Evolutionary conservation across 2,329 filamentous ascomycete species (phyloP).

Genomic region (Ascochyta fabae): DNA sequence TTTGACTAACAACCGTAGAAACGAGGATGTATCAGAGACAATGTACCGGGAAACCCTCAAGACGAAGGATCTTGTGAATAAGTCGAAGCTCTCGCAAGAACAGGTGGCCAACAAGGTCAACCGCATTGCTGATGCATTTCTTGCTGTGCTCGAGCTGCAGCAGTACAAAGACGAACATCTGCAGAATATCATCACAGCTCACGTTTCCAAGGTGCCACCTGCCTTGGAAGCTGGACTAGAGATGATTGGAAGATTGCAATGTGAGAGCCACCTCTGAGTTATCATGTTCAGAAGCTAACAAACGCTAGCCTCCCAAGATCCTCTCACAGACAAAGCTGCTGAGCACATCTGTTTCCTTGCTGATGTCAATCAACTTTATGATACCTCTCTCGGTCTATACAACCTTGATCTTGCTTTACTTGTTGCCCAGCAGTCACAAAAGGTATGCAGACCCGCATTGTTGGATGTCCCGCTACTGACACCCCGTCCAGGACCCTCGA

Average conservation of each 20-base stretch:
- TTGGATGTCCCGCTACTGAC: not conserved
- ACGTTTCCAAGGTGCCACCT: slow-evolving; percentile 91
- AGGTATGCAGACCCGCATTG: slow-evolving; percentile 51
- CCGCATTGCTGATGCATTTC: slow-evolving; percentile 82
- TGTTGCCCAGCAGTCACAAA: slow-evolving; percentile 94
- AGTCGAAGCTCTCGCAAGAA: slow-evolving; percentile 26
- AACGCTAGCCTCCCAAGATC: slow-evolving; percentile 47
- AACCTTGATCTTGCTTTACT: slow-evolving; percentile 87
- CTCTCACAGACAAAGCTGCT: slow-evolving; percentile 82
- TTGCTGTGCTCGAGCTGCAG: slow-evolving; percentile 67
- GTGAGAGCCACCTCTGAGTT: slow-evolving; percentile 34
- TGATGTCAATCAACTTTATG: slow-evolving; percentile 90
- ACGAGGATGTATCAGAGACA: slow-evolving; percentile 91
- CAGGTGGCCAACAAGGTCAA: slow-evolving; percentile 73
- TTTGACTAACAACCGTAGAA: slow-evolving; percentile 51
- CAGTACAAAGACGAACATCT: slow-evolving; percentile 66
- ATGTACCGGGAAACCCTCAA: slow-evolving; percentile 90
- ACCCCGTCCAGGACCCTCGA: slow-evolving; percentile 69
- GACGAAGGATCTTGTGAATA: slow-evolving; percentile 29
- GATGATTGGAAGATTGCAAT: slow-evolving; percentile 75
- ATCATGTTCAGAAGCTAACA: slow-evolving; percentile 8
- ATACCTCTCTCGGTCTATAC: slow-evolving; percentile 88
- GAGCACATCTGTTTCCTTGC: slow-evolving; percentile 98
- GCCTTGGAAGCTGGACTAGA: slow-evolving; percentile 84
- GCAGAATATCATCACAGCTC: slow-evolving; percentile 91